phyloP scores from a whole-genome alignment of 2,329 filamentous ascomycete species.

The Nectriaceae sp. region DNA sequence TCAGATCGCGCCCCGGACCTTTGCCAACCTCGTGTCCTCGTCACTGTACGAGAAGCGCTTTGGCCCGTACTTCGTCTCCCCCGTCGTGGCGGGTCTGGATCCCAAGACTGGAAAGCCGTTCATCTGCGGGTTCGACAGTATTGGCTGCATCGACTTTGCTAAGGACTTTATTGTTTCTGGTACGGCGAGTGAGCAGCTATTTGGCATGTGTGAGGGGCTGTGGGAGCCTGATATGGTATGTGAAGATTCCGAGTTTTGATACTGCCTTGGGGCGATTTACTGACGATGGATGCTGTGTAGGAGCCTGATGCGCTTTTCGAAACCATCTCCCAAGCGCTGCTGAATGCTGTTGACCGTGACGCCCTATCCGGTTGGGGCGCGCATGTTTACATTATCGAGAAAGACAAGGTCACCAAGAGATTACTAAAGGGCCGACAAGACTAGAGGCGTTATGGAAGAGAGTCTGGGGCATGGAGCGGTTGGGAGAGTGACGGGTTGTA shows the following conservation, averaged over 20 bases:
- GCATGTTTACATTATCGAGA: conserved; percentile 99
- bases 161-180: conserved; percentile 99
- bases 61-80: conserved; percentile 93
- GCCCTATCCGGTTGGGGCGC: conserved; percentile 97
- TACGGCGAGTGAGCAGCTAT: conserved; percentile 95
- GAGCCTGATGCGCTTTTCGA: conserved; percentile 94
- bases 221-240: conserved; percentile 96
- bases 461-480: conserved; percentile 17
- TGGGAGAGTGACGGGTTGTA: conserved; percentile 20
- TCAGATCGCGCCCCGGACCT: conserved; percentile 89
- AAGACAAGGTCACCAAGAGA: conserved; percentile 99
- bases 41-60: conserved; percentile 94
- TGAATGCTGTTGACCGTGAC: conserved; percentile 96
- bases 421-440: conserved; percentile 98
- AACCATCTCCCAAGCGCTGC: conserved; percentile 92
- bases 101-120: conserved; percentile 93
- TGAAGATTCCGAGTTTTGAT: conserved; percentile 17
- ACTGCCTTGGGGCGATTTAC: conserved; percentile 2
- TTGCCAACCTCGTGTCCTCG: conserved; percentile 92
- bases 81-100: conserved; percentile 93
- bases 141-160: conserved; percentile 98
- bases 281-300: conserved; percentile 34
- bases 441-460: conserved; percentile 44
- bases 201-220: conserved; percentile 96
- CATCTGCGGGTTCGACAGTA: conserved; percentile 98